phyloP scores from a whole-genome alignment of 352 stramenopile species.

The Aphanomyces astaci region DNA sequence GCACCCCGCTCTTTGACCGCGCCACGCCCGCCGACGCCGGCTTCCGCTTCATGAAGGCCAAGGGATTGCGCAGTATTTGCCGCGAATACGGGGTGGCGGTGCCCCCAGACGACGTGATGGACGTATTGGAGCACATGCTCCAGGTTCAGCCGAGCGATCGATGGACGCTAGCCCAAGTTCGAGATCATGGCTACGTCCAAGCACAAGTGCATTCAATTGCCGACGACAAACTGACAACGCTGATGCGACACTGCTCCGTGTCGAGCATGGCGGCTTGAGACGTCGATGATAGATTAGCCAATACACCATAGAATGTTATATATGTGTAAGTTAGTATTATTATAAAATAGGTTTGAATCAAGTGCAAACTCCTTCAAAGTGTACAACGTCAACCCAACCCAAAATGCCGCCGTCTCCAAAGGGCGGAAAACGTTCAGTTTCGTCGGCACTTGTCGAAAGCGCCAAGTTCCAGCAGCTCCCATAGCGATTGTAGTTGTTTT shows the following conservation, averaged over 20 bases:
- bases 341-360: no score
- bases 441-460: no score
- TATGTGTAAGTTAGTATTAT: no score
- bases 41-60: conserved; percentile 15
- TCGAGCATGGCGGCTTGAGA: not conserved
- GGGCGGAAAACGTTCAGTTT: no score
- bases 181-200: not conserved
- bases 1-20: conserved; percentile 3
- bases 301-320: no score
- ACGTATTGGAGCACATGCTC: conserved; percentile 21
- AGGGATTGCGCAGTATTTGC: conserved; percentile 1
- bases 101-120: not conserved
- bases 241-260: not conserved
- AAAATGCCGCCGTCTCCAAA: no score
- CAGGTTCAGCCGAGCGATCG: conserved; percentile 11
- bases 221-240: not conserved
- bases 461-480: no score
- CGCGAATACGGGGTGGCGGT: conserved; percentile 10
- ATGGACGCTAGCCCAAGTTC: not conserved
- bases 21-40: not conserved
- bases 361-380: no score
- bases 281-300: no score
- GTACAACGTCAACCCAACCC: no score
- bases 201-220: not conserved
- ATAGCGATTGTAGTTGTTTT: no score